Conservation (phyloP, 169 alveolate species). For the Eimeria tenella region DNA sequence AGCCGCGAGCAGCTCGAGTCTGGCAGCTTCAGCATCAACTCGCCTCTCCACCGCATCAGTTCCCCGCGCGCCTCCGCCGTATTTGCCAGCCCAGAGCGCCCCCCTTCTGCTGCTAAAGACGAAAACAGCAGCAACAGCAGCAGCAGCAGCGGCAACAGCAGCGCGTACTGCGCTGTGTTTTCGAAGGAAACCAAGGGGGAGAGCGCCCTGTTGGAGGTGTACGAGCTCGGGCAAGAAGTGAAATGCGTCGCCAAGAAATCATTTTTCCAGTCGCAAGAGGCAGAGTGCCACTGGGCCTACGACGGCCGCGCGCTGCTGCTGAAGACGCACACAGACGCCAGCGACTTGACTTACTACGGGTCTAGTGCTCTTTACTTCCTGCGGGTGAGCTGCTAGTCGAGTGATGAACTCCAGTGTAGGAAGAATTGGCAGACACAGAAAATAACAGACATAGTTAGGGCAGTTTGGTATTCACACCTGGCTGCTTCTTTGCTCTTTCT, state of each 20-base stretch:
- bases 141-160: not conserved
- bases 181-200: constrained; percentile 24
- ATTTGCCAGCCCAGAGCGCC: constrained; percentile 38
- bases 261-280: constrained; percentile 56
- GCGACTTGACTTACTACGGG: constrained; percentile 67
- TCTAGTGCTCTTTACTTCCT: constrained; percentile 57
- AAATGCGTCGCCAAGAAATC: not conserved
- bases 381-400: not conserved
- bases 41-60: not conserved
- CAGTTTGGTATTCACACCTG: not conserved
- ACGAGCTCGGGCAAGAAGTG: not conserved
- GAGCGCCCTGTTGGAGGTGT: not conserved
- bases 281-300: constrained; percentile 52
- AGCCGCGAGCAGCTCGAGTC: not conserved
- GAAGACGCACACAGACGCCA: constrained; percentile 50
- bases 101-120: not conserved
- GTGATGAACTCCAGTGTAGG: too few species aligned
- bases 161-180: constrained; percentile 22
- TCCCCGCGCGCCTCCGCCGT: not conserved
- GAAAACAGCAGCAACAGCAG: not conserved
- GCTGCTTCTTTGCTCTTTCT: not conserved
- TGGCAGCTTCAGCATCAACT: not conserved
- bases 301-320: constrained; percentile 65
- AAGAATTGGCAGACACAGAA: not conserved
- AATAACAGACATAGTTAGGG: not conserved